Percentiles rank a stretch among this genome's conserved stretches.
Conservation (phyloP, 2,329 filamentous ascomycete species). For the Monosporascus sp. region DNA sequence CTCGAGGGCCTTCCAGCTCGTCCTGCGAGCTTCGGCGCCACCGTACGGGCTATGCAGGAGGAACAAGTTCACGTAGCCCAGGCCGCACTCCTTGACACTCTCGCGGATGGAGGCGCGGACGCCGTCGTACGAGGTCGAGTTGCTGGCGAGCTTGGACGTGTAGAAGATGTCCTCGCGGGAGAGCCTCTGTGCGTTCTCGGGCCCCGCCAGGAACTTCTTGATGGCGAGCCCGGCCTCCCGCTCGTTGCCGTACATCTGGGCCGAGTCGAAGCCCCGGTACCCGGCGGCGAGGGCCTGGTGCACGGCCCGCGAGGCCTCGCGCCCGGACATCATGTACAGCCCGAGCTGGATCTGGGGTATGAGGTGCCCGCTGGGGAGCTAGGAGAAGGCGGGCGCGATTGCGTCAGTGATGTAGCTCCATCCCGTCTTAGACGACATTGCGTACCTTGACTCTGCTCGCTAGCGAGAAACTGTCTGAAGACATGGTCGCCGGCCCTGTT, state of each 20-base stretch:
- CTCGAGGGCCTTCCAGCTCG: conserved; percentile 72
- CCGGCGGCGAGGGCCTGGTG: conserved; percentile 49
- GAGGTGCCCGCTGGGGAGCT: conserved; percentile 58
- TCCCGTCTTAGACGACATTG: too few relatives aligned
- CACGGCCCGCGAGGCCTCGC: conserved; percentile 54
- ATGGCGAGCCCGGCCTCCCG: conserved; percentile 63
- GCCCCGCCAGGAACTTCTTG: conserved; percentile 44
- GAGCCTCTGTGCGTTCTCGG: conserved; percentile 43
- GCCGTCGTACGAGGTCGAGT: conserved; percentile 58
- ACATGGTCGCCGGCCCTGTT: conserved; percentile 6
- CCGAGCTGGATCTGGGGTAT: conserved; percentile 72
- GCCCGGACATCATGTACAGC: conserved; percentile 64
- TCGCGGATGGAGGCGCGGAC: conserved; percentile 61
- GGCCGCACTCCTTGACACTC: conserved; percentile 58
- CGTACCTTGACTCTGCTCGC: conserved; percentile 24
- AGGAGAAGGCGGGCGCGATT: background rate
- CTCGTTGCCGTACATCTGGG: conserved; percentile 64
- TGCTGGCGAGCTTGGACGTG: conserved; percentile 71
- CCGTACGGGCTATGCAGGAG: conserved; percentile 76
- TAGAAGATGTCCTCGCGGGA: conserved; percentile 70
- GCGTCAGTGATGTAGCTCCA: background rate
- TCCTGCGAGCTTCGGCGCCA: conserved; percentile 59
- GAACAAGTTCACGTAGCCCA: conserved; percentile 76
- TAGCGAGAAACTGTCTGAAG: conserved; percentile 17
- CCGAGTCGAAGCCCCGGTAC: conserved; percentile 47